These are phyloP conservation scores for Pochonia chlamydosporia DNA, from an alignment of 2,329 filamentous ascomycete species.

Conservation along the genomic window DNA sequence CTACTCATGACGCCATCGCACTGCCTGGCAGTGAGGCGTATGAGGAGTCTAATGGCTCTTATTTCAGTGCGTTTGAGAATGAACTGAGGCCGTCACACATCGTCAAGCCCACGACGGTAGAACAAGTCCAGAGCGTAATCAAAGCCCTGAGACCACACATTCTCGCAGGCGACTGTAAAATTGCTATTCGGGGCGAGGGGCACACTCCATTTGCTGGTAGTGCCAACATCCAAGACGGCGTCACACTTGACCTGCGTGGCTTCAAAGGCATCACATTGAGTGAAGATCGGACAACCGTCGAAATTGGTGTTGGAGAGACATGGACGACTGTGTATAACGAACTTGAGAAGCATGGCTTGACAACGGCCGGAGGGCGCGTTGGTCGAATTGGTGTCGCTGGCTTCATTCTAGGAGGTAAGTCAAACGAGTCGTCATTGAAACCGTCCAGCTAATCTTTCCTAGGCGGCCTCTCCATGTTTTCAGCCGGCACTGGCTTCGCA, in stretches of 20 bases:
- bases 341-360: conserved; percentile 25
- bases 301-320: conserved; percentile 30
- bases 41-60: not conserved
- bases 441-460: no score
- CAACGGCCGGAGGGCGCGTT: no score
- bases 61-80: conserved; percentile 2
- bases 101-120: conserved; percentile 4
- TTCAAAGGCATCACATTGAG: conserved; percentile 27
- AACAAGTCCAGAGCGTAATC: conserved; percentile 15
- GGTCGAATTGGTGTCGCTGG: no score
- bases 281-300: conserved; percentile 21
- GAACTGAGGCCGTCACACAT: conserved; percentile 4
- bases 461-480: no score
- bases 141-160: not conserved
- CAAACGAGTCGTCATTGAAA: no score
- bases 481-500: no score
- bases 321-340: conserved; percentile 33
- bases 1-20: no score
- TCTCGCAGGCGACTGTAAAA: not conserved
- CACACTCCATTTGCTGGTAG: conserved; percentile 35
- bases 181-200: conserved; percentile 38
- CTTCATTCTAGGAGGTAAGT: no score
- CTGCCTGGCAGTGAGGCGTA: not conserved
- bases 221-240: conserved; percentile 28
- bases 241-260: conserved; percentile 29